These are phyloP conservation scores for Penicillium digitatum DNA, from an alignment of 2,329 filamentous ascomycete genomes.

Conservation along the genomic window DNA sequence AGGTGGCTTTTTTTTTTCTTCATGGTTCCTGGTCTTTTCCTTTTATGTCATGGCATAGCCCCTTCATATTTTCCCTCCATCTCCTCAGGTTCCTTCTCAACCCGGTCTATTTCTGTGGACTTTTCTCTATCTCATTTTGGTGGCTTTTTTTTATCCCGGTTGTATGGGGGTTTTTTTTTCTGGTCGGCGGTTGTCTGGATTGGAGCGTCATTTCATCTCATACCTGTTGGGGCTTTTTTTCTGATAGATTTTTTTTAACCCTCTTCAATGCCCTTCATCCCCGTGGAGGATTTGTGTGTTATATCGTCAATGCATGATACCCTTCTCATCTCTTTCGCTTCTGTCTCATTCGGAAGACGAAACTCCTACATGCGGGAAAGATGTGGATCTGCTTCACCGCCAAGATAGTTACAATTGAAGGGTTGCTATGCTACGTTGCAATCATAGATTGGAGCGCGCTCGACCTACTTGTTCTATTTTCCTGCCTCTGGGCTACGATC, in stretches of 20 bases:
- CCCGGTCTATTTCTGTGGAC: neutral
- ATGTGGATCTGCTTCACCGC: neutral
- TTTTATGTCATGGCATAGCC: slow-evolving; percentile 18
- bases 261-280: neutral
- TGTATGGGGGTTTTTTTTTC: neutral
- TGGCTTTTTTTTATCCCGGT: neutral
- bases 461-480: neutral
- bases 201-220: slow-evolving; percentile 1
- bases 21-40: slow-evolving; percentile 5
- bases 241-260: slow-evolving; percentile 15
- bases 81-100: neutral
- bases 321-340: neutral
- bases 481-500: neutral
- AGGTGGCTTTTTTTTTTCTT: slow-evolving; percentile 34
- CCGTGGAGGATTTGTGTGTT: neutral
- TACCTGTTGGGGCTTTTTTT: slow-evolving; percentile 6
- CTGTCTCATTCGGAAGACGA: neutral
- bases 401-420: neutral
- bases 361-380: neutral
- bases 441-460: neutral
- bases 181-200: slow-evolving; percentile 4
- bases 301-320: neutral
- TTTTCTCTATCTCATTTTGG: neutral
- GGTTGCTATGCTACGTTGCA: neutral
- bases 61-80: slow-evolving; percentile 11